These are phyloP conservation scores for Trichaptum fuscoviolaceum DNA, from an alignment of 768 basidiomycete genomes.

Conservation along the genomic window DNA sequence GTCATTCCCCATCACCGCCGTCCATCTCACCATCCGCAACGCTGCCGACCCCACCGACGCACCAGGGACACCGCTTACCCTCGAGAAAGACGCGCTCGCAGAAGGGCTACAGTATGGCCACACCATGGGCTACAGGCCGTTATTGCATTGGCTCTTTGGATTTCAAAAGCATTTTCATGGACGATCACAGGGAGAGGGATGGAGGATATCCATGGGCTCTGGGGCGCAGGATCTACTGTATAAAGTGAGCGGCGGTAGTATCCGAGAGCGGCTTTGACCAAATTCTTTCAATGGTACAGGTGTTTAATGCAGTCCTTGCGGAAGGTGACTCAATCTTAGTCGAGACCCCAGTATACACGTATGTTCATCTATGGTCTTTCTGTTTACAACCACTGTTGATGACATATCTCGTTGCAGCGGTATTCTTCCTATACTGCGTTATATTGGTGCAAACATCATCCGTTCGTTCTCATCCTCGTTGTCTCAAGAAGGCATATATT, in stretches of 20 bases:
- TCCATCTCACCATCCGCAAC: constrained; percentile 38
- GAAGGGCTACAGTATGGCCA: constrained; percentile 73
- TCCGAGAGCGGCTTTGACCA: too few species aligned
- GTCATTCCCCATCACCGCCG: constrained; percentile 89
- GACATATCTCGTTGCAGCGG: constrained; percentile 37
- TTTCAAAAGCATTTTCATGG: constrained; percentile 71
- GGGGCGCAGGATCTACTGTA: constrained; percentile 88
- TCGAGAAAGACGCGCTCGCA: constrained; percentile 56
- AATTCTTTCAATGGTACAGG: constrained; percentile 35
- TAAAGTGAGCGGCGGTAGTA: constrained; percentile 48
- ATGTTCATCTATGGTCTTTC: constrained; percentile 17
- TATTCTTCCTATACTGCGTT: constrained; percentile 56
- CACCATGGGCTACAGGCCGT: constrained; percentile 60
- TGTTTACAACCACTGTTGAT: constrained; percentile 8
- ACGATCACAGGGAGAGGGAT: constrained; percentile 49
- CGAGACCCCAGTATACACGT: constrained; percentile 79
- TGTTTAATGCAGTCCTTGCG: constrained; percentile 66
- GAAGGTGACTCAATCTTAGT: constrained; percentile 78
- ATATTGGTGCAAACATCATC: constrained; percentile 52
- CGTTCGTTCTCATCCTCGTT: constrained; percentile 31
- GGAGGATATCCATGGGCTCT: constrained; percentile 71
- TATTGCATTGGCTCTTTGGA: constrained; percentile 63
- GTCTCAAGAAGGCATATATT: constrained; percentile 3
- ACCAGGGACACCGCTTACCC: constrained; percentile 34
- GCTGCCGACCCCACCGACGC: constrained; percentile 41